phyloP scores from a whole-genome alignment of 1,139 yeast genomes.

The Candida tropicalis region DNA sequence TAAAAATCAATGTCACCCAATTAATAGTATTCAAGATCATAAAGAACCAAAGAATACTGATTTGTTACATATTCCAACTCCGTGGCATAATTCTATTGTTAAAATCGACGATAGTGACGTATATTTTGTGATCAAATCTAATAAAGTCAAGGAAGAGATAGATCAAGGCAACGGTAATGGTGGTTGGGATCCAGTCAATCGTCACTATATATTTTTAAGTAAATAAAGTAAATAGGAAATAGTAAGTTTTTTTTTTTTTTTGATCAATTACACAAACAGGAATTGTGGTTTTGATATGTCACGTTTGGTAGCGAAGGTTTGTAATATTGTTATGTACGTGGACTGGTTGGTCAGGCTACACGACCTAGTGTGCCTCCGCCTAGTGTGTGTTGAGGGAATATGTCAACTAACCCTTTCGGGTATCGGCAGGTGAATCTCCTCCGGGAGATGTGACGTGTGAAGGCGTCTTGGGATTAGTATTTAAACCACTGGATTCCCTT shows the following conservation, averaged over 20 bases:
- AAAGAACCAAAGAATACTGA: slow-evolving; percentile 37
- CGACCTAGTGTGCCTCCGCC: no score
- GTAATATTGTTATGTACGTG: no score
- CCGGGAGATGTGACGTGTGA: no score
- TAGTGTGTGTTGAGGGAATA: no score
- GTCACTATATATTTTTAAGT: slow-evolving; percentile 16
- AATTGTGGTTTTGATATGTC: no score
- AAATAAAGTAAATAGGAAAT: slow-evolving; percentile 4
- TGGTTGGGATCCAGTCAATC: slow-evolving; percentile 25
- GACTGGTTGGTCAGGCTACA: no score
- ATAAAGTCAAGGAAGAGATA: slow-evolving; percentile 26
- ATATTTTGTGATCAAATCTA: slow-evolving; percentile 32
- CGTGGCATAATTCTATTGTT: slow-evolving; percentile 64
- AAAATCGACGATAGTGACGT: slow-evolving; percentile 33
- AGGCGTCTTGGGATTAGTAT: no score
- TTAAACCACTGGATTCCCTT: no score
- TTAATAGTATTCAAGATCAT: slow-evolving; percentile 32
- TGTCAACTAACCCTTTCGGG: no score
- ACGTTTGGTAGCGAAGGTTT: no score
- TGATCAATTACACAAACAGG: no score
- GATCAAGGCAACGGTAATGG: slow-evolving; percentile 26
- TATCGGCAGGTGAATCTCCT: no score
- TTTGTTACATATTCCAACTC: slow-evolving; percentile 63
- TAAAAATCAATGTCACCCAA: slow-evolving; percentile 41
- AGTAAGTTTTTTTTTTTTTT: background rate